phyloP scores from a whole-genome alignment of 2,329 filamentous ascomycete species.

The Fusarium xyrophilum region DNA sequence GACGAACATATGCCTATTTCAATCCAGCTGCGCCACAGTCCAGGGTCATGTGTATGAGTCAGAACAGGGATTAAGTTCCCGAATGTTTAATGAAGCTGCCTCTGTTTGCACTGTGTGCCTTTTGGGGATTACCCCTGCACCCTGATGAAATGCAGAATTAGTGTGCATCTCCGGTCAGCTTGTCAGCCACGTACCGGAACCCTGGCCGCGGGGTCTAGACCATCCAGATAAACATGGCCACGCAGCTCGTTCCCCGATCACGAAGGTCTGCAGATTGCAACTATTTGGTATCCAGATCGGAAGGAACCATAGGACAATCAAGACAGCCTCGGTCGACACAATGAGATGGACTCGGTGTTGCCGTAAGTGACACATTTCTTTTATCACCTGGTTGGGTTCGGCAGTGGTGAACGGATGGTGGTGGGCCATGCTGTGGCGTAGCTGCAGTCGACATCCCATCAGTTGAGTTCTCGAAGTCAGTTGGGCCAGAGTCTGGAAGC shows the following conservation, averaged over 20 bases:
- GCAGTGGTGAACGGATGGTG: conserved; percentile 13
- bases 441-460: background rate
- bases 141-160: background rate
- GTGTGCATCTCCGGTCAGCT: background rate
- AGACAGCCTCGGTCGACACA: background rate
- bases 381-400: background rate
- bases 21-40: conserved; percentile 4
- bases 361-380: conserved; percentile 6
- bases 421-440: conserved; percentile 19
- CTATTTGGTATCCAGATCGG: conserved; percentile 18
- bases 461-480: background rate
- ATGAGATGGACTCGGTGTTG: background rate
- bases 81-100: background rate
- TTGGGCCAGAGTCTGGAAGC: background rate
- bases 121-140: background rate
- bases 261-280: background rate
- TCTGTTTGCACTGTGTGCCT: conserved; percentile 9
- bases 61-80: conserved; percentile 22
- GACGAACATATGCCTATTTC: background rate
- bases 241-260: conserved; percentile 15
- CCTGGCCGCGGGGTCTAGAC: conserved; percentile 30
- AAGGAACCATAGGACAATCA: background rate
- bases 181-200: conserved; percentile 7
- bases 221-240: conserved; percentile 1
- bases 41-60: conserved; percentile 4